These are phyloP conservation scores for Datura wrightii DNA, from an alignment of 257 asterid genomes.

Conservation along the genomic window DNA sequence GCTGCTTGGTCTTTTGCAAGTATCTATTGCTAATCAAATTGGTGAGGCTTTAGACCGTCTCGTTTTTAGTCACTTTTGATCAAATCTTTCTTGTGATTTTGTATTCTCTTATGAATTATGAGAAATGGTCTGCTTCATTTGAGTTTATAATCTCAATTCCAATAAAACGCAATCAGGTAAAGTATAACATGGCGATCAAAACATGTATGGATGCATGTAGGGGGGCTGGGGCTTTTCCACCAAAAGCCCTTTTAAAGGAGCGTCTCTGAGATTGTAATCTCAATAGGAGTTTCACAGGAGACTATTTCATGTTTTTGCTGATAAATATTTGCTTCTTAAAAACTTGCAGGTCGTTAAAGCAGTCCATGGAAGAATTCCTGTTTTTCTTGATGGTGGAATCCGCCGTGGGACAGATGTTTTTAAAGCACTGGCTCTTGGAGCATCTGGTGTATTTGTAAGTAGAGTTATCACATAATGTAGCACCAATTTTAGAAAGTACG, in stretches of 20 bases:
- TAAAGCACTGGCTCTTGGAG: constrained; percentile 86
- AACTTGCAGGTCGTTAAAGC: constrained; percentile 64
- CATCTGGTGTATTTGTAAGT: constrained; percentile 87
- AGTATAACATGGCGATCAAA: no score
- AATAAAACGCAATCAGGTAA: no score
- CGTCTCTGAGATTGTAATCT: not conserved
- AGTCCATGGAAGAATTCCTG: constrained; percentile 67
- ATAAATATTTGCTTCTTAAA: not conserved
- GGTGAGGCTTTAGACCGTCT: not conserved
- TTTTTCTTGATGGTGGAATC: constrained; percentile 77
- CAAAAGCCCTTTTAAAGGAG: not conserved
- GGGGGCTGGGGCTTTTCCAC: not conserved
- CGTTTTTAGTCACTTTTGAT: not conserved
- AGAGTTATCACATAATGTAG: not conserved
- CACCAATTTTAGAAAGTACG: not conserved
- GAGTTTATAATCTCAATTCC: not conserved
- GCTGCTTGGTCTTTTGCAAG: not conserved
- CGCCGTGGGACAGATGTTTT: constrained; percentile 89
- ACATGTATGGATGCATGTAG: not conserved
- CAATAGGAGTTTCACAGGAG: not conserved
- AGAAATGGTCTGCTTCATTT: not conserved
- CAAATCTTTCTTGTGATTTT: not conserved
- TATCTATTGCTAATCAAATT: constrained; percentile 18
- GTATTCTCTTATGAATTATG: not conserved
- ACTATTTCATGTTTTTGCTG: constrained; percentile 11